Conservation (phyloP, 2,329 filamentous ascomycete species). For the Trichoderma polysporum region DNA sequence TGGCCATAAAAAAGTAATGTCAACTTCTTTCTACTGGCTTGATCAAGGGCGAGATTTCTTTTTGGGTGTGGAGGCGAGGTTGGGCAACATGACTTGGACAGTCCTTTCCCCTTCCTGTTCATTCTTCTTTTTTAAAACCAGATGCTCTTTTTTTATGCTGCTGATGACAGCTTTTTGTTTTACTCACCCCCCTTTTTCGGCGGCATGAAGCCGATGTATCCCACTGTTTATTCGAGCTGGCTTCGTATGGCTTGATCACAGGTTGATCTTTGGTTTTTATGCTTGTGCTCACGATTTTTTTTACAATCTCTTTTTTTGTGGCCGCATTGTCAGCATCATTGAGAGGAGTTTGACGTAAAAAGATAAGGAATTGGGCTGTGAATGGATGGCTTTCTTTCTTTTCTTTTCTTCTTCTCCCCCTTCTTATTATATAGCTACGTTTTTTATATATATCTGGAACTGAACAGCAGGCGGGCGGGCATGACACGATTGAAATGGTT, state of each 20-base stretch:
- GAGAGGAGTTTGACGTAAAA: background rate
- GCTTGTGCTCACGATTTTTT: background rate
- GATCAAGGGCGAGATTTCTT: background rate
- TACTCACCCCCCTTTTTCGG: background rate
- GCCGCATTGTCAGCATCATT: background rate
- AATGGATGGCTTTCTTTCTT: background rate
- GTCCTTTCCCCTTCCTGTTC: background rate
- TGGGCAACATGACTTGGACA: background rate
- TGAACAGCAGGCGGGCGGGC: constrained; percentile 4
- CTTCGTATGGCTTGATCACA: constrained; percentile 8
- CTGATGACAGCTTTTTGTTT: background rate
- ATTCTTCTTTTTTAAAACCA: background rate
- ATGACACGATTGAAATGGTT: background rate
- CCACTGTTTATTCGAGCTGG: background rate
- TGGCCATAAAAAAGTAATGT: constrained; percentile 18
- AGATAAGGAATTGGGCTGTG: background rate
- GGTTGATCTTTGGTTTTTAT: background rate
- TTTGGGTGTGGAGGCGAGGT: background rate
- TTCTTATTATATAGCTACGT: background rate
- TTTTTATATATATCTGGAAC: background rate
- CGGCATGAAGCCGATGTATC: constrained; percentile 12
- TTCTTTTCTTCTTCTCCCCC: background rate
- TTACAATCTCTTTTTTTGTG: background rate
- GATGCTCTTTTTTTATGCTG: background rate
- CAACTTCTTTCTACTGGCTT: constrained; percentile 1